Evolutionary conservation across 177 flowering plant genomes (phyloP), one percentile per base, ranked within the genome.

Genomic region (Vitis hybrid): DNA sequence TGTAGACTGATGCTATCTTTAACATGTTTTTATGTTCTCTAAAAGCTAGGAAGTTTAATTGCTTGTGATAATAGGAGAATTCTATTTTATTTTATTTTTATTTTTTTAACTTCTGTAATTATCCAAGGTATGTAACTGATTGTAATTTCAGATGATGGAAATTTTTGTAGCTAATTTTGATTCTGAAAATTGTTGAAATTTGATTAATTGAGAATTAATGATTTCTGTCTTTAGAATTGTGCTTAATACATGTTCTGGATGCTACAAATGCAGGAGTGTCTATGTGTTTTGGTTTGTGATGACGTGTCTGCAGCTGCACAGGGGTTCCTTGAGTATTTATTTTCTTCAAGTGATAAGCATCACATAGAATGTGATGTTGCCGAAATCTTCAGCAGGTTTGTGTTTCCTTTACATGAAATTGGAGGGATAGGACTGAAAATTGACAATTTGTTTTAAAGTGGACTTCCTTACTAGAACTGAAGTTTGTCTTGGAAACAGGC

Each of bases 251-350:
- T 73, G 9, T 52, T 57, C 11, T 71, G 50, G 18, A 14, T 61
- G 16, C 15, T 60, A 30, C 13, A 66, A 12, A 64, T 82, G 83
- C 89, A 93, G 98, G 99, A 96, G 67, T 90, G 94, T 81, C 75
- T 92, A 62, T 89, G 82, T 81, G 82, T 79, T 18, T 80, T 96
- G 78, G 96, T 85, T 69, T 86, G 90, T 85, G 98, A 93, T 83
- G 95, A 91, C 66, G 87, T 93, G 52, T 85, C 97, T 64, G 49
- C 73, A 62, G 74, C 78, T 71, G 97, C 98, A 60, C 97, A 86
- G 71, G 81, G 83, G 68, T 87, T 84, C 72, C 89, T 96, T 72
- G 86, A 78, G 67, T 64, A 64, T 75, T 69, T 89, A 66, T 81
- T 87, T 66, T 79, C 75, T 19, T 70, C 76, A 52, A 76, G 67